Percentiles rank a stretch among this genome's conserved stretches.
Conservation (phyloP, 306 rosid genomes). For the Vigna angularis region DNA sequence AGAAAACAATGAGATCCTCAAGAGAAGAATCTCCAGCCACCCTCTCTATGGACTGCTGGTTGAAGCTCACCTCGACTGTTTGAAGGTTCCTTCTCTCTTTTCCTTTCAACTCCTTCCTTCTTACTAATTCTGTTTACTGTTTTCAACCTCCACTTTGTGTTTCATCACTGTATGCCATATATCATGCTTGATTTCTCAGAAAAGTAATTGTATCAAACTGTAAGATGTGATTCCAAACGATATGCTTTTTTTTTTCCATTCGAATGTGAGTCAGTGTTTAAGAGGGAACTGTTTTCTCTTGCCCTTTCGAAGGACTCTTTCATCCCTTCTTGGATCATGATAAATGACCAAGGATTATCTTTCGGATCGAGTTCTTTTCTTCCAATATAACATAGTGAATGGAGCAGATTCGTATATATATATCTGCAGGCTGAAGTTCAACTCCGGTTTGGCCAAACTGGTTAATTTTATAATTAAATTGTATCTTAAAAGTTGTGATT, state of each 20-base stretch:
- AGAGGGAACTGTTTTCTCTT: neutral
- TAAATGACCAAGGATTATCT: neutral
- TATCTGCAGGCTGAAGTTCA: slow-evolving; percentile 6
- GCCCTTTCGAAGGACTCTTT: neutral
- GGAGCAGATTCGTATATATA: slow-evolving; percentile 26
- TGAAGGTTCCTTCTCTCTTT: slow-evolving; percentile 61
- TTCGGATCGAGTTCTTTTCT: neutral
- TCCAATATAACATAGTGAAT: neutral
- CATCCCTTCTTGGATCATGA: slow-evolving; percentile 1
- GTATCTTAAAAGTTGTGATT: neutral
- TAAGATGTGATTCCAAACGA: neutral
- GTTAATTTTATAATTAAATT: neutral
- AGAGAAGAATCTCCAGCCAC: slow-evolving; percentile 76
- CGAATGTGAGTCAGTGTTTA: slow-evolving; percentile 12
- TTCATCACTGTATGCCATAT: neutral
- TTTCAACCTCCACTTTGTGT: neutral
- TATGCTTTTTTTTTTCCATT: neutral
- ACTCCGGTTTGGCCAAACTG: neutral
- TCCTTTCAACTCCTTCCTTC: neutral
- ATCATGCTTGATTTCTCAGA: neutral
- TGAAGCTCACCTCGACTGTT: slow-evolving; percentile 77
- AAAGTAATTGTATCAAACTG: neutral
- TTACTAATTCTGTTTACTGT: neutral
- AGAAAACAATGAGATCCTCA: slow-evolving; percentile 63
- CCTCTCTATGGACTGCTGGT: slow-evolving; percentile 71